These are phyloP conservation scores for Thielaviopsis punctulata DNA, from an alignment of 2,329 filamentous ascomycete genomes.

Conservation along the genomic window DNA sequence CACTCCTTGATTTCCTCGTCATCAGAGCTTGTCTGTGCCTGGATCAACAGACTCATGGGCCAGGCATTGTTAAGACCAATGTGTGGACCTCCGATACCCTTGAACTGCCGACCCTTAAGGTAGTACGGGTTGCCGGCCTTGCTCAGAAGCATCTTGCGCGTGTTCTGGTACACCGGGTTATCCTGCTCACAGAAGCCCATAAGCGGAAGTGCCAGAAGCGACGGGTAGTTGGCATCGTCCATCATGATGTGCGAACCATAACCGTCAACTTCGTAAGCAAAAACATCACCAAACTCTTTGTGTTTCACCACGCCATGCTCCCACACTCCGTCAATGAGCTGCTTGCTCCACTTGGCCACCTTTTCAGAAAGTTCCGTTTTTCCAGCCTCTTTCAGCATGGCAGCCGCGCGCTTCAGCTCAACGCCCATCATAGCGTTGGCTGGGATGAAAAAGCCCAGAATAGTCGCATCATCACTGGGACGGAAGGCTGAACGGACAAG, in stretches of 20 bases:
- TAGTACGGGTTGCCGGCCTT: constrained; percentile 77
- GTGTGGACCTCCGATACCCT: constrained; percentile 67
- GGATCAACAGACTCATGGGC: constrained; percentile 89
- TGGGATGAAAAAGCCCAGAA: constrained; percentile 85
- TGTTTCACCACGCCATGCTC: constrained; percentile 69
- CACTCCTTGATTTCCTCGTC: constrained; percentile 67
- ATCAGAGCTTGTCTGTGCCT: constrained; percentile 73
- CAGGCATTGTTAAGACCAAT: constrained; percentile 82
- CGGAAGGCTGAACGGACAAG: constrained; percentile 83
- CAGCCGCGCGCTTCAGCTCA: constrained; percentile 60
- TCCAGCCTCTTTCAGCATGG: constrained; percentile 45
- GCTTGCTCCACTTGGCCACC: constrained; percentile 40
- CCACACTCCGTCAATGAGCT: constrained; percentile 61
- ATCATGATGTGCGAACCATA: constrained; percentile 70
- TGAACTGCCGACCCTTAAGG: constrained; percentile 57
- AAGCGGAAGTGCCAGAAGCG: constrained; percentile 58
- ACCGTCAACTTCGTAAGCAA: constrained; percentile 77
- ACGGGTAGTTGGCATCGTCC: constrained; percentile 82
- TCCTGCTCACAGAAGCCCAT: constrained; percentile 53
- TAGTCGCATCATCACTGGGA: constrained; percentile 88
- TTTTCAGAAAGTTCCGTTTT: constrained; percentile 34
- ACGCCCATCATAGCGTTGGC: constrained; percentile 93
- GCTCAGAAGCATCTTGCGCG: constrained; percentile 57
- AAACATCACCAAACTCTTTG: constrained; percentile 59
- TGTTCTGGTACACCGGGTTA: constrained; percentile 70